These are phyloP conservation scores for Rhizophagus clarus DNA, from an alignment of 192 early-diverging fungal species.

Conservation along the genomic window DNA sequence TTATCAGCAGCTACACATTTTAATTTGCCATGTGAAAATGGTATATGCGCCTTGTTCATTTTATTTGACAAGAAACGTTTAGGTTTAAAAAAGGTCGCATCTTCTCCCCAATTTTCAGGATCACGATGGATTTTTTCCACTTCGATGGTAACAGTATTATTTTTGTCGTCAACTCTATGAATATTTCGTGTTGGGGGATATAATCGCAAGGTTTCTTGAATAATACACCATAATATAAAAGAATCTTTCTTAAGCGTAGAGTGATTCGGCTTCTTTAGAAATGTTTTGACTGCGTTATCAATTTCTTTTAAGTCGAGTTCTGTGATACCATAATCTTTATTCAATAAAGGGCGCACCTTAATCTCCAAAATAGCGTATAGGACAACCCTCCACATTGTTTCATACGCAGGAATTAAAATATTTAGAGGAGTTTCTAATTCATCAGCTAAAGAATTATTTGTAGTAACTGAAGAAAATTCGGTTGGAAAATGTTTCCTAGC, in stretches of 20 bases:
- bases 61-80: not conserved
- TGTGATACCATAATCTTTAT: not conserved
- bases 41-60: not conserved
- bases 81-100: not conserved
- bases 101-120: not conserved
- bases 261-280: not conserved
- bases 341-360: not conserved
- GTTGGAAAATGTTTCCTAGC: not conserved
- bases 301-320: not conserved
- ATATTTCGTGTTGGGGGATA: slow-evolving; percentile 21
- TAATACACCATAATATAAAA: not conserved
- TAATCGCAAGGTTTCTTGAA: slow-evolving; percentile 1
- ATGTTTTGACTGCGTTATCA: not conserved
- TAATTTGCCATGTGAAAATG: not conserved
- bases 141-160: not conserved
- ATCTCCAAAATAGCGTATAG: slow-evolving; percentile 11
- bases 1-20: slow-evolving; percentile 4
- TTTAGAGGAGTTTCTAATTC: slow-evolving; percentile 2
- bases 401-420: slow-evolving; percentile 12
- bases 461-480: not conserved
- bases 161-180: not conserved
- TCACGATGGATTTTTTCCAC: slow-evolving; percentile 14
- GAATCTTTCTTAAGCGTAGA: not conserved
- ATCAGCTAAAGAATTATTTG: not conserved
- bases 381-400: slow-evolving; percentile 26